Evolutionary conservation across 805 yeast genomes (phyloP), one percentile per base, ranked within the genome.

Genomic region (Wickerhamiella cacticola): DNA sequence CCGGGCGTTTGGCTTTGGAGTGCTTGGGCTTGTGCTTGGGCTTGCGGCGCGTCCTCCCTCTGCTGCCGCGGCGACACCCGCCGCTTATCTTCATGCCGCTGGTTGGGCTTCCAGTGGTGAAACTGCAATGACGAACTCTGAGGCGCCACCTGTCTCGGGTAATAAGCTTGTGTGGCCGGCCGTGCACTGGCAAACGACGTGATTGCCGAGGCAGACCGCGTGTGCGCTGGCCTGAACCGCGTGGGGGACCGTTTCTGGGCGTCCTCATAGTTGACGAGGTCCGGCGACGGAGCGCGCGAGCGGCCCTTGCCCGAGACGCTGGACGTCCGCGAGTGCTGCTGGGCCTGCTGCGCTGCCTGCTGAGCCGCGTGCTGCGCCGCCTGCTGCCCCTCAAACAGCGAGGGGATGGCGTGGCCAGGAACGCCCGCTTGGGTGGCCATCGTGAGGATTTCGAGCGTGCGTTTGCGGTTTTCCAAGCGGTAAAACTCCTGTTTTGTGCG

Each of bases 401-500:
- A 54, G 0, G 92, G 82, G 12, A 87, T 77, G 52, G 79, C 60
- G 43, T 72, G 63, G 1, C 78, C 68, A 0, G 95, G 92, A 1
- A 87, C 66, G 15, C 79, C 79, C 12, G 79, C 73, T 21, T 66
- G 66, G 4, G 74, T 57, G 0, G 94, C 88, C 12, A 69, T 65
- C 50, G 75, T 75, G 45, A 88, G 57, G 16, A 87, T 68, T 46
- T 80, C 79, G 26, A 81, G 63, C 19, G 82, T 73, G 48, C 74
- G 72, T 36, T 73, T 72, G 22, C 80, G 68, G 35, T 72, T 65
- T 59, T 87, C 95, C 18, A 80, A 66, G 47, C 72, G 73, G 60
- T 82, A 80, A 55, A 70, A 79, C 54, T 82, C 92, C 61, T 87
- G 95, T 54, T 80, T 81, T 1, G 96, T 81, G 39, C 73, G 70